A percentile compares a stretch with the other conserved stretches of the same genome.
phyloP scores from a whole-genome alignment of 2,329 filamentous ascomycete species.

The Lachnellula subtilissima region DNA sequence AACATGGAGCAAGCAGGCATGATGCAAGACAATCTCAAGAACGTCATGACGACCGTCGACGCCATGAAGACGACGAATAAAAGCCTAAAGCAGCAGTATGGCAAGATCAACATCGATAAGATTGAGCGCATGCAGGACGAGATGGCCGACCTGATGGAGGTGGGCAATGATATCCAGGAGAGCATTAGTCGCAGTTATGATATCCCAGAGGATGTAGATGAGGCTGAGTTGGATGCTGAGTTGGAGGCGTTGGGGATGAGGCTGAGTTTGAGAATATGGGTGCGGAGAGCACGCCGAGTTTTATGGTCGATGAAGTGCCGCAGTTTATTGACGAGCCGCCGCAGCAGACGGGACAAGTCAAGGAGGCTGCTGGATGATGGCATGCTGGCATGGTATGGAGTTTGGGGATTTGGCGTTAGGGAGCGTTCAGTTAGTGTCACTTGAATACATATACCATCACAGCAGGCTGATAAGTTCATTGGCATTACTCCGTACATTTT shows the following conservation, averaged over 20 bases:
- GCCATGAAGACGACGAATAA: conserved; percentile 97
- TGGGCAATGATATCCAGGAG: conserved; percentile 98
- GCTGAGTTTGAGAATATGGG: conserved; percentile 72
- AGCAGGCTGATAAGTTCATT: no score
- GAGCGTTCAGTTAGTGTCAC: background rate
- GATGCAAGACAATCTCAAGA: conserved; percentile 98
- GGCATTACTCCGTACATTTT: no score
- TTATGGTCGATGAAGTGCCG: conserved; percentile 82
- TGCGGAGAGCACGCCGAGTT: conserved; percentile 64
- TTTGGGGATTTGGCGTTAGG: conserved; percentile 1
- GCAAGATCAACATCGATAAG: conserved; percentile 95
- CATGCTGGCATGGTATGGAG: background rate
- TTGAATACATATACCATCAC: background rate
- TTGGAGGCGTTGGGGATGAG: conserved; percentile 88
- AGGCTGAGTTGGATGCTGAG: conserved; percentile 93
- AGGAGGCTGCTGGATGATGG: conserved; percentile 64
- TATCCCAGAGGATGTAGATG: conserved; percentile 93
- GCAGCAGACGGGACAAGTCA: conserved; percentile 66
- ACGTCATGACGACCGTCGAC: conserved; percentile 97
- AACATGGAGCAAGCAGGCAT: conserved; percentile 98
- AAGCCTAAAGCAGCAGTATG: conserved; percentile 86
- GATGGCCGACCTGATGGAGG: conserved; percentile 96
- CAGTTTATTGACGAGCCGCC: conserved; percentile 93
- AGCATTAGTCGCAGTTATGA: conserved; percentile 88
- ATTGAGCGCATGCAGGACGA: conserved; percentile 98